A percentile compares a stretch with the other conserved stretches of the same genome.
These are phyloP conservation scores for Apophysomyces sp. DNA, from an alignment of 371 early-diverging fungal genomes.

Conservation along the genomic window DNA sequence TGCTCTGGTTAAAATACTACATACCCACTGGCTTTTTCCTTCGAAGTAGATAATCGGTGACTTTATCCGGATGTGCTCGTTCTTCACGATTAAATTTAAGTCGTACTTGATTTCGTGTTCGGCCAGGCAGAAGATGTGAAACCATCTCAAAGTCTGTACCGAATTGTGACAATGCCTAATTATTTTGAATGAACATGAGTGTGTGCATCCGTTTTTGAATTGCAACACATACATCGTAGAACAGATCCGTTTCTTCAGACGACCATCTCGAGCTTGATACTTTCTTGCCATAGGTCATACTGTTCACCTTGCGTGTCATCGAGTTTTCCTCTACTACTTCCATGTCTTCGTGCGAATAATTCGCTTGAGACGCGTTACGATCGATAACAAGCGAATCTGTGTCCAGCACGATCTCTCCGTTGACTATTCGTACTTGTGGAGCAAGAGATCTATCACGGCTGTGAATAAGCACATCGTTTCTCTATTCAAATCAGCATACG, in stretches of 20 bases:
- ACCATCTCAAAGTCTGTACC: slow-evolving; percentile 80
- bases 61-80: slow-evolving; percentile 42
- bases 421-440: slow-evolving; percentile 59
- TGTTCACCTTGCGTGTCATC: slow-evolving; percentile 56
- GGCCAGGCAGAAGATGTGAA: slow-evolving; percentile 52
- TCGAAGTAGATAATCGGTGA: slow-evolving; percentile 53
- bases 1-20: neutral
- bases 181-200: neutral
- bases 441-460: slow-evolving; percentile 40
- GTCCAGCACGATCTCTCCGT: slow-evolving; percentile 70
- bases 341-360: slow-evolving; percentile 28
- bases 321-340: slow-evolving; percentile 72
- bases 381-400: slow-evolving; percentile 54
- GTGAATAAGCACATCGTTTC: neutral
- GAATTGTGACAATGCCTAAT: slow-evolving; percentile 67
- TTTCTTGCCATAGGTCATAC: slow-evolving; percentile 49
- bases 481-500: slow-evolving; percentile 8
- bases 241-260: slow-evolving; percentile 54
- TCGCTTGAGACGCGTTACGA: slow-evolving; percentile 25
- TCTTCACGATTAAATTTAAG: slow-evolving; percentile 72
- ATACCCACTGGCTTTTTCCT: slow-evolving; percentile 50
- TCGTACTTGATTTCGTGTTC: slow-evolving; percentile 63
- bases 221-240: slow-evolving; percentile 51
- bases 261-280: slow-evolving; percentile 51
- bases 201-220: neutral